A percentile compares a stretch with the other conserved stretches of the same genome.
Conservation (phyloP, 139 green algal genomes). For the Pleodorina starrii region DNA sequence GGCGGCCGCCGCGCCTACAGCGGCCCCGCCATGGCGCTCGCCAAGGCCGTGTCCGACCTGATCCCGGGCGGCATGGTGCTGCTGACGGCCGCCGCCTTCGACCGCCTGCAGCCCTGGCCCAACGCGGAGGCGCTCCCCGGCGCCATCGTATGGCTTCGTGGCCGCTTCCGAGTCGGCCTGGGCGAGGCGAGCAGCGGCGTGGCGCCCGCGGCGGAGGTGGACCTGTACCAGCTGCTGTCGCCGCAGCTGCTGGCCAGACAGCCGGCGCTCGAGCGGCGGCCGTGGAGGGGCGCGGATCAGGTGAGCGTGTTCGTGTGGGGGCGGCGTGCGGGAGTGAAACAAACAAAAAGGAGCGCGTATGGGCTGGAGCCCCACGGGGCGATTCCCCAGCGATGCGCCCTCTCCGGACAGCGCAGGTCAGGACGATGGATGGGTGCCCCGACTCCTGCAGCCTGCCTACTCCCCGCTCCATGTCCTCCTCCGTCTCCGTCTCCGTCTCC, state of each 20-base stretch:
- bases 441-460: background rate
- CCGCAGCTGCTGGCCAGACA: slow-evolving; percentile 40
- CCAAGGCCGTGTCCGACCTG: slow-evolving; percentile 40
- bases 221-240: slow-evolving; percentile 36
- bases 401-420: too few species aligned
- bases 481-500: background rate
- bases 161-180: slow-evolving; percentile 19
- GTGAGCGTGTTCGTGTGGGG: background rate
- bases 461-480: background rate
- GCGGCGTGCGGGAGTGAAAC: background rate
- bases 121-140: slow-evolving; percentile 18
- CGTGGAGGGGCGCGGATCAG: slow-evolving; percentile 37
- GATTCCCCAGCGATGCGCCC: background rate
- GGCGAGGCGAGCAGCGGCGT: background rate
- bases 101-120: slow-evolving; percentile 21
- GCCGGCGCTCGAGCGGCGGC: slow-evolving; percentile 32
- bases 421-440: too few species aligned
- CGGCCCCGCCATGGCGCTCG: slow-evolving; percentile 41
- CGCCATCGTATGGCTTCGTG: slow-evolving; percentile 23
- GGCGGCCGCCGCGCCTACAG: slow-evolving; percentile 28
- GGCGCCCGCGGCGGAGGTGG: background rate
- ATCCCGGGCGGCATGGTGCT: slow-evolving; percentile 44
- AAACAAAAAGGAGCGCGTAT: too few species aligned
- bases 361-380: too few species aligned
- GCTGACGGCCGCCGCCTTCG: slow-evolving; percentile 20